Evolutionary conservation across 306 rosid species (phyloP), one percentile per base, ranked within the genome.

Genomic region (Corylus avellana): DNA sequence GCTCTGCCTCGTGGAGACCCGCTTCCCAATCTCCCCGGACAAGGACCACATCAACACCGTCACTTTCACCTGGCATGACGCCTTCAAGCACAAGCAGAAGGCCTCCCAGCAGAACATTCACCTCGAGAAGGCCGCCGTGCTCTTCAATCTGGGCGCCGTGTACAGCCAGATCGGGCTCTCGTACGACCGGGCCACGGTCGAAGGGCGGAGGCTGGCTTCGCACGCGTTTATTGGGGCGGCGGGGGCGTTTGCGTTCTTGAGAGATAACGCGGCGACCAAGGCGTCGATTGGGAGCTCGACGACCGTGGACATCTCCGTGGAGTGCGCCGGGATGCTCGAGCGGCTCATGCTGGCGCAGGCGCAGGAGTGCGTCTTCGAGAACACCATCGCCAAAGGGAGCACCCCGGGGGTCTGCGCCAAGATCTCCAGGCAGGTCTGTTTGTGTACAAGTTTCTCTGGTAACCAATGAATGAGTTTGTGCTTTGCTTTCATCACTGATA

Each of bases 261-360:
- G 94, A 72, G 99, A 95, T 75, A 89, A 86, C 77, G 99, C 92
- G 27, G 88, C 99, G 37, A 82, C 89, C 55, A 93, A 93, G 80
- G 95, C 97, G 4, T 88, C 98, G 35, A 85, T 95, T 50, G 98
- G 98, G 22, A 79, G 63, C 71, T 89, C 97, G 4, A 84, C 94
- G n/a, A 93, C 99, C 0, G 88, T 91, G 53, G 99, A 95, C 75
- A 58, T 95, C 76, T 85, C 97, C 16, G 89, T 89, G 12, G 99
- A 95, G 84, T 91, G 98, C 48, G 88, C 90, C 0, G 98, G 98
- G 20, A 95, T 93, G 99, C 74, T 95, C 81, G 99, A 95, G 87
- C 86, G 94, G 88, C 75, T 95, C 82, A 93, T 95, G 94, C 91
- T 95, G 53, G 99, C 99, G 1, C 98, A 95, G 89, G 98, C 99